Percentiles rank a stretch among this genome's conserved stretches.
Evolutionary conservation across 2,329 filamentous ascomycete genomes (phyloP).

Genomic region (Penicillium sp.): DNA sequence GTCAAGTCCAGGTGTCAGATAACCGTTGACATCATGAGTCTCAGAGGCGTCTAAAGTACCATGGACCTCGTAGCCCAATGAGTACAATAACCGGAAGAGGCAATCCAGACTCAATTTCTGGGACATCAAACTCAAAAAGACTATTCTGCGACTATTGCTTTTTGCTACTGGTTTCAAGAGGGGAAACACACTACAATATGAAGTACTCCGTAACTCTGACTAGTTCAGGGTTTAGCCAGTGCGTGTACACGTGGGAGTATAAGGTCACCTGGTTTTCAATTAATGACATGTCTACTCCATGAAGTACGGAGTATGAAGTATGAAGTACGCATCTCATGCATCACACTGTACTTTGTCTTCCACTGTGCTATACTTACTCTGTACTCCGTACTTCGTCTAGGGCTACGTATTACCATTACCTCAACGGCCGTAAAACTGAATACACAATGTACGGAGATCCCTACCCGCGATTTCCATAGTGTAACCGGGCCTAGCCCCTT

Average conservation of each 20-base stretch:
- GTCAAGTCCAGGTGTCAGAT: neutral
- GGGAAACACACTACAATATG: neutral
- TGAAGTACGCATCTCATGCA: neutral
- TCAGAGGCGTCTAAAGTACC: neutral
- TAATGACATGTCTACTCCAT: neutral
- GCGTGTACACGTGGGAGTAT: neutral
- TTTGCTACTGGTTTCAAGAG: neutral
- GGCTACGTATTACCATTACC: neutral
- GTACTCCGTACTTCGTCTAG: neutral
- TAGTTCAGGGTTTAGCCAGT: neutral
- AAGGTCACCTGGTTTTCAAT: neutral
- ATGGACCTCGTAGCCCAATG: neutral
- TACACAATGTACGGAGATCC: conserved; percentile 21
- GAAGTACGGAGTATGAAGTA: too few relatives aligned
- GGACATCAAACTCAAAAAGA: neutral
- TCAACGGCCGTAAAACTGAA: conserved; percentile 14
- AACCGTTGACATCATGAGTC: conserved; percentile 26
- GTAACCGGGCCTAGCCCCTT: conserved; percentile 12
- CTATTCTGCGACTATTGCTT: neutral
- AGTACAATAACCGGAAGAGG: neutral
- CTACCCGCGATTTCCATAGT: conserved; percentile 17
- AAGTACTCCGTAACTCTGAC: neutral
- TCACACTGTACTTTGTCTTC: neutral
- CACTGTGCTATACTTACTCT: neutral
- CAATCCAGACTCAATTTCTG: neutral